Percentiles rank a stretch among this genome's conserved stretches.
phyloP scores from a whole-genome alignment of 1,284 basidiomycete genomes.

The Gymnopus androsaceus region DNA sequence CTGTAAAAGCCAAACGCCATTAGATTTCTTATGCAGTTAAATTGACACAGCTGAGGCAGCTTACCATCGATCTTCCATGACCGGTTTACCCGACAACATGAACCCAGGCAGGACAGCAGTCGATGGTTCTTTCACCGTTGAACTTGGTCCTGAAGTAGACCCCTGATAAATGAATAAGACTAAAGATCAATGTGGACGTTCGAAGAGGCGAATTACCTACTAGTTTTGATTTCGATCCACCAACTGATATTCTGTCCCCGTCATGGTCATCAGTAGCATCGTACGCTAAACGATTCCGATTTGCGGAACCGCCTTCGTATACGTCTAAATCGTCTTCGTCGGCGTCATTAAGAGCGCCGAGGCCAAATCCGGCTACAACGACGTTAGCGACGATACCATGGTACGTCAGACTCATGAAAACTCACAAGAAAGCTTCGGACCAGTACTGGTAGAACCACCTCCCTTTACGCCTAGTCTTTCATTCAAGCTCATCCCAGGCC shows the following conservation, averaged over 20 bases:
- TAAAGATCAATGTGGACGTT: constrained; percentile 29
- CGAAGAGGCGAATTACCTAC: constrained; percentile 15
- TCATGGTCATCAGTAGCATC: constrained; percentile 65
- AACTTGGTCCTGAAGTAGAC: constrained; percentile 19
- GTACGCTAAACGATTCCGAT: constrained; percentile 64
- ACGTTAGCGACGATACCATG: constrained; percentile 4
- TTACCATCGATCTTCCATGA: constrained; percentile 75
- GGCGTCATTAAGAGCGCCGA: constrained; percentile 84
- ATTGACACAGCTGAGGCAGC: constrained; percentile 23
- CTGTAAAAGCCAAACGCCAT: constrained; percentile 39
- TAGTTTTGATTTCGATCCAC: constrained; percentile 26
- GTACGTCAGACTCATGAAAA: constrained; percentile 7
- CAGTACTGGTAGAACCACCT: constrained; percentile 32
- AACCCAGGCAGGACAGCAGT: constrained; percentile 77
- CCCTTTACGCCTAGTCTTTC: constrained; percentile 49
- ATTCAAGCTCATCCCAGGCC: constrained; percentile 64
- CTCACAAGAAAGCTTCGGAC: constrained; percentile 64
- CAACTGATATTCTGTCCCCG: constrained; percentile 54
- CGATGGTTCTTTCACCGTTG: constrained; percentile 45
- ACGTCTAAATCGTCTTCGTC: constrained; percentile 90
- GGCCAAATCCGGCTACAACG: constrained; percentile 72
- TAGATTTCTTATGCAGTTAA: constrained; percentile 15
- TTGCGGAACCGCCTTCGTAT: constrained; percentile 56
- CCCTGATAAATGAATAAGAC: constrained; percentile 30
- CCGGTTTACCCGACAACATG: constrained; percentile 64